Conservation (phyloP, 805 yeast species). For the Teunomyces aglyptinius region DNA sequence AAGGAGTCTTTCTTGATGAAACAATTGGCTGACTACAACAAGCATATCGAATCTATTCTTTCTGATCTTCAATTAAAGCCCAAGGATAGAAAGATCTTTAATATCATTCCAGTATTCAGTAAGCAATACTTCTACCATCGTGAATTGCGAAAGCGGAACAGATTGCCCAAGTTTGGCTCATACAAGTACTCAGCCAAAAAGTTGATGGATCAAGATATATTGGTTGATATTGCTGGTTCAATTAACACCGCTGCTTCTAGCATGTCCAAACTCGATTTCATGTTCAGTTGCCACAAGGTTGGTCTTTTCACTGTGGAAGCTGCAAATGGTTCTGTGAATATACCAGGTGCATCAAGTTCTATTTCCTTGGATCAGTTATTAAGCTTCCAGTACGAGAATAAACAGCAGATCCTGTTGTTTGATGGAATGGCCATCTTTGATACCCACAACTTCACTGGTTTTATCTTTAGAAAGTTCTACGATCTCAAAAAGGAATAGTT, state of each 20-base stretch:
- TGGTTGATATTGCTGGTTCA: conserved; percentile 59
- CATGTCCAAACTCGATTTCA: conserved; percentile 66
- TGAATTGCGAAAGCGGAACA: conserved; percentile 62
- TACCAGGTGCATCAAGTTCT: conserved; percentile 54
- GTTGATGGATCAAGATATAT: conserved; percentile 68
- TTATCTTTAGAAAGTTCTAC: conserved; percentile 75
- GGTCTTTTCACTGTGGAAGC: conserved; percentile 76
- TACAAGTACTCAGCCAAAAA: conserved; percentile 74
- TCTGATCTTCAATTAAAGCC: conserved; percentile 44
- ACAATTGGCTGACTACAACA: conserved; percentile 46
- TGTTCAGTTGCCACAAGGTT: conserved; percentile 71
- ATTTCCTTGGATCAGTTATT: conserved; percentile 71
- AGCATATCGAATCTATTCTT: conserved; percentile 46
- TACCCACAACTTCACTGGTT: conserved; percentile 62
- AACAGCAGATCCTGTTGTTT: conserved; percentile 52
- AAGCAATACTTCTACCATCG: conserved; percentile 76
- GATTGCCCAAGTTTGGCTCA: conserved; percentile 73
- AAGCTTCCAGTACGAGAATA: conserved; percentile 69
- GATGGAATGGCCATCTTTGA: conserved; percentile 68
- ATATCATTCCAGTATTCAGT: conserved; percentile 55
- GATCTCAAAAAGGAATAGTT: conserved; percentile 32
- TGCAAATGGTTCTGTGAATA: conserved; percentile 66
- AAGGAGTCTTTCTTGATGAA: conserved; percentile 46
- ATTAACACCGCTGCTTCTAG: conserved; percentile 38
- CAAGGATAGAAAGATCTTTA: conserved; percentile 46